Base-by-base conservation (phyloP, 306 rosid species). In the Prunus mongolica region DNA sequence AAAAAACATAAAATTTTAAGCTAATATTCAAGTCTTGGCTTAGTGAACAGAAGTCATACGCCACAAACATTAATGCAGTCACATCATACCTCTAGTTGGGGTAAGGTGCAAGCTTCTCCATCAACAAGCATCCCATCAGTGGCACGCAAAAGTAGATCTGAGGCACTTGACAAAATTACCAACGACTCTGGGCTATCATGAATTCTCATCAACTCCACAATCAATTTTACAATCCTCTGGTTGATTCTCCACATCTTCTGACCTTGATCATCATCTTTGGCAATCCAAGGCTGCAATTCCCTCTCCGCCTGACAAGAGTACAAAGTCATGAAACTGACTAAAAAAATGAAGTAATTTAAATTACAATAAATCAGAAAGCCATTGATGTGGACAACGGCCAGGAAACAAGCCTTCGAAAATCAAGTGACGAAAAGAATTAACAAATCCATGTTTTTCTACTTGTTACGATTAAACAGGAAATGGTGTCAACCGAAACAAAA, bases 101-200 rank as follows among this genome's bases (percentile, higher is more conserved):
- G 97, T 73, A 92, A 89, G 75, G 97, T 95, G 84, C 96, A 92
- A 77, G 98, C 95, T 83, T 95, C 98, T 82, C 98, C 98, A 87
- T 95, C 98, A 80, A 92, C 96, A 51, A 92, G 93, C 96, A 95
- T 89, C 79, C 98, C 98, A 78, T 95, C 98, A 5, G 98, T 95
- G 81, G 98, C 97, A 20, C 97, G 94, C 38, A 95, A 89, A 41
- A 95, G 90, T 62, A 95, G 88, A 90, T 95, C 98, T 28, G 97
- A 95, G 13, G 98, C 90, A 65, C 97, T 92, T n/a, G 98, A 91
- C 85, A 95, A 74, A 81, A 95, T 86, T 34, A 92, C 93, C 81
- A 95, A 85, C 30, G 97, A 95, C 60, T 95, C 96, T 6, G 88
- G 88, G 72, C 82, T 85, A 62, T 90, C 93, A 54, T 95, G 97